Evolutionary conservation across 345 rosid genomes (phyloP).

Genomic region (Salix dunnii): DNA sequence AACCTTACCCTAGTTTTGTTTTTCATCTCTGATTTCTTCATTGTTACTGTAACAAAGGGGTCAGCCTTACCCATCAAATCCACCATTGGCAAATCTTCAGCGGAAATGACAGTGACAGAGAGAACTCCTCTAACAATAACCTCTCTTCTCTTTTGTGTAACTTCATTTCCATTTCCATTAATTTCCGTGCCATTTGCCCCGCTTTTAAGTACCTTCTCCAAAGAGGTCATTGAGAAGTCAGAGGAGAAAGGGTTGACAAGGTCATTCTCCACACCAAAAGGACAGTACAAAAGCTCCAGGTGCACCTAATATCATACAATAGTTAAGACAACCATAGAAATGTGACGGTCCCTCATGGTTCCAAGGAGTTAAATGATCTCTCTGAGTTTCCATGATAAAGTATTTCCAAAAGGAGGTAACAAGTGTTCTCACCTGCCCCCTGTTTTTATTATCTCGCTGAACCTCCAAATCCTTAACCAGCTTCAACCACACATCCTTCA

Average conservation of each 20-base stretch:
- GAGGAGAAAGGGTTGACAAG: slow-evolving; percentile 57
- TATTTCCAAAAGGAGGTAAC: not conserved
- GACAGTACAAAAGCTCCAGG: slow-evolving; percentile 84
- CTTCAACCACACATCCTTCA: slow-evolving; percentile 96
- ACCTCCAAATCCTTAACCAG: slow-evolving; percentile 94
- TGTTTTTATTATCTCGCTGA: slow-evolving; percentile 83
- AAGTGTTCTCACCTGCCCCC: slow-evolving; percentile 71
- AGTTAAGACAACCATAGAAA: not conserved
- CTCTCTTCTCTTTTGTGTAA: slow-evolving; percentile 57
- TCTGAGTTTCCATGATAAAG: not conserved
- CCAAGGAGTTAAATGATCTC: not conserved
- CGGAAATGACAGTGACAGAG: slow-evolving; percentile 82
- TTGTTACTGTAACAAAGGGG: slow-evolving; percentile 74
- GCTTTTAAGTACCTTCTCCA: slow-evolving; percentile 78
- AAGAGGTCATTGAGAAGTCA: slow-evolving; percentile 65
- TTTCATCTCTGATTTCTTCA: slow-evolving; percentile 79
- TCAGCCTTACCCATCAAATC: slow-evolving; percentile 98
- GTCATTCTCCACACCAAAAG: slow-evolving; percentile 65
- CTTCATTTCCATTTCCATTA: slow-evolving; percentile 46
- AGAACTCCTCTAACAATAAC: slow-evolving; percentile 93
- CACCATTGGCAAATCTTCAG: slow-evolving; percentile 72
- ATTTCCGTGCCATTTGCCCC: slow-evolving; percentile 49
- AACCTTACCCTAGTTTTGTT: slow-evolving; percentile 62
- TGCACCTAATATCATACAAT: slow-evolving; percentile 59
- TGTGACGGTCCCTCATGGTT: not conserved